A percentile compares a stretch with the other conserved stretches of the same genome.
phyloP scores from a whole-genome alignment of 2,329 filamentous ascomycete species.

The Bipolaris victoriae region DNA sequence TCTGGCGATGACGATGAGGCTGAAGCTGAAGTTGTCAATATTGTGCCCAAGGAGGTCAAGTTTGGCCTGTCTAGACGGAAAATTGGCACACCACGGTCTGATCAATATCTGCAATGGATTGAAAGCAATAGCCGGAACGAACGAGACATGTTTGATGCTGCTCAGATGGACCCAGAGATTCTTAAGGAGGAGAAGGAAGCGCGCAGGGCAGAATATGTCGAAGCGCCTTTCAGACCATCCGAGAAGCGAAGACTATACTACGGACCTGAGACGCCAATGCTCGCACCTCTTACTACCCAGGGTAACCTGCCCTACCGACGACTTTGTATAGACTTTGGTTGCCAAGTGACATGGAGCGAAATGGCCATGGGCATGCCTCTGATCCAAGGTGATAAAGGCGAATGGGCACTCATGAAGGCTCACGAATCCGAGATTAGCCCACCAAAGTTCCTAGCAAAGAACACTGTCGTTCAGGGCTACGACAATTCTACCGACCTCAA shows the following conservation, averaged over 20 bases:
- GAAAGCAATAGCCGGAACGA: slow-evolving; percentile 64
- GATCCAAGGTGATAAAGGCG: slow-evolving; percentile 84
- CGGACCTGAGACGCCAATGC: slow-evolving; percentile 85
- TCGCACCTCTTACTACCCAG: slow-evolving; percentile 96
- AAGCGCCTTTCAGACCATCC: slow-evolving; percentile 85
- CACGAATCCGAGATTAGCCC: slow-evolving; percentile 81
- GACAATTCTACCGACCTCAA: slow-evolving; percentile 82
- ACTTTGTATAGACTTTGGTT: slow-evolving; percentile 85
- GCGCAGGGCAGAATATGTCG: slow-evolving; percentile 78
- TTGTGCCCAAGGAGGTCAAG: slow-evolving; percentile 73
- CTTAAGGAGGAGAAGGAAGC: slow-evolving; percentile 60
- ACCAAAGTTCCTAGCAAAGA: slow-evolving; percentile 68
- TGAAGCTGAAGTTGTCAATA: slow-evolving; percentile 74
- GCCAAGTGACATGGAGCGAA: slow-evolving; percentile 94
- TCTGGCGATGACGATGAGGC: slow-evolving; percentile 50
- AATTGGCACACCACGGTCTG: slow-evolving; percentile 72
- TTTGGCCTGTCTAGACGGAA: slow-evolving; percentile 76
- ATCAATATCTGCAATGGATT: slow-evolving; percentile 78
- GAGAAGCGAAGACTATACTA: slow-evolving; percentile 96
- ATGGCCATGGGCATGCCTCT: slow-evolving; percentile 95
- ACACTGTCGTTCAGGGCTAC: slow-evolving; percentile 72
- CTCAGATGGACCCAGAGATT: slow-evolving; percentile 39
- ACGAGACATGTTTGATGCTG: slow-evolving; percentile 42
- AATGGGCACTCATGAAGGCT: slow-evolving; percentile 94
- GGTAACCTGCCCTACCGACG: slow-evolving; percentile 94